Evolutionary conservation across 176 grass and related monocot species (phyloP).

Genomic region (Musa itinerans): DNA sequence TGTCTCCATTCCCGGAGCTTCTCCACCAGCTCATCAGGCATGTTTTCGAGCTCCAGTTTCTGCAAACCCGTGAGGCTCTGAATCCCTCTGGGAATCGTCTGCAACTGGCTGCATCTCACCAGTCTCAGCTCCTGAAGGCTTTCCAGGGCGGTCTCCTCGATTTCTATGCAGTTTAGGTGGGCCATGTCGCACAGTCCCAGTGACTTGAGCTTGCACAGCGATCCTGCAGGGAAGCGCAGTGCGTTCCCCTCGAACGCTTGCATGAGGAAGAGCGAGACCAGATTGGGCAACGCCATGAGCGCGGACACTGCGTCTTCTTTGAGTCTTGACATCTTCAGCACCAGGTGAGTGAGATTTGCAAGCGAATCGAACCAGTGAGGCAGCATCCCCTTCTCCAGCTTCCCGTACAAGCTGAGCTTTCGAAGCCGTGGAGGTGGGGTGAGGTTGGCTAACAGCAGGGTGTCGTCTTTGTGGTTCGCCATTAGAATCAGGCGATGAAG

Average conservation of each 20-base stretch:
- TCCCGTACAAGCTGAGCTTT: slow-evolving; percentile 25
- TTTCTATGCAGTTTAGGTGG: slow-evolving; percentile 26
- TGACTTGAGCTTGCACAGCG: slow-evolving; percentile 13
- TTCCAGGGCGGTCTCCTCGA: slow-evolving; percentile 22
- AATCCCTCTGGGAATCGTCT: slow-evolving; percentile 24
- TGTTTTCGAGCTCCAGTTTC: slow-evolving; percentile 23
- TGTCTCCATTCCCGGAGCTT: slow-evolving; percentile 3
- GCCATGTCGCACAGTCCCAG: slow-evolving; percentile 19
- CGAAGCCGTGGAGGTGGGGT: slow-evolving; percentile 28
- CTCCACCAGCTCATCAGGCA: slow-evolving; percentile 24
- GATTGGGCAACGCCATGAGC: slow-evolving; percentile 19
- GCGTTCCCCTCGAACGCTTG: slow-evolving; percentile 25
- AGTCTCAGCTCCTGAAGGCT: slow-evolving; percentile 9
- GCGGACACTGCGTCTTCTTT: slow-evolving; percentile 21
- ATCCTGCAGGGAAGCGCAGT: slow-evolving; percentile 16
- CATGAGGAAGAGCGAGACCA: slow-evolving; percentile 26
- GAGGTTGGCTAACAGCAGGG: slow-evolving; percentile 21
- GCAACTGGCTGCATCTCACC: slow-evolving; percentile 23
- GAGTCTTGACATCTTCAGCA: slow-evolving; percentile 23
- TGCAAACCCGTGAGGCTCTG: slow-evolving; percentile 24
- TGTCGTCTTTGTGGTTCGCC: slow-evolving; percentile 10
- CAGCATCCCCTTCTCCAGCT: slow-evolving; percentile 15
- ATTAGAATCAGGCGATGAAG: slow-evolving; percentile 23
- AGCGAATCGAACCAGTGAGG: slow-evolving; percentile 33
- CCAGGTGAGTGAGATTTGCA: slow-evolving; percentile 21